Percentiles rank a stretch among this genome's conserved stretches.
Conservation (phyloP, 139 green algal species). For the Coelastrella sp. region DNA sequence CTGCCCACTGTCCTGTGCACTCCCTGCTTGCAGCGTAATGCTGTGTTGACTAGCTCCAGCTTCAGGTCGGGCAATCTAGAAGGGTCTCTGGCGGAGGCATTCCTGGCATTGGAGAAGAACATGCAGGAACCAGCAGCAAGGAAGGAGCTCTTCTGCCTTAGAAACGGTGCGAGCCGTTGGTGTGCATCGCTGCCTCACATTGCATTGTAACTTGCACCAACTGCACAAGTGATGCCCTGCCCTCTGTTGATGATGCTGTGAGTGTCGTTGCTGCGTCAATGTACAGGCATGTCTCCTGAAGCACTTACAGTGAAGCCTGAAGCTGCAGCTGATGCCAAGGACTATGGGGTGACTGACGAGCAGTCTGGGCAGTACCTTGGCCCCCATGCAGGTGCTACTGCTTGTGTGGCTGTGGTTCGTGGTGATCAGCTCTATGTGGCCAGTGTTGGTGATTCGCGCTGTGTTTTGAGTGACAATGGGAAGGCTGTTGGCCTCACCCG, state of each 20-base stretch:
- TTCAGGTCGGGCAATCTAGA: conserved; percentile 7
- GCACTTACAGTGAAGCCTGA: neutral
- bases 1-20: too few relatives aligned
- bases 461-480: conserved; percentile 32
- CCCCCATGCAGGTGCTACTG: conserved; percentile 21
- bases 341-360: neutral
- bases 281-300: neutral
- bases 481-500: conserved; percentile 29
- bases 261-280: neutral
- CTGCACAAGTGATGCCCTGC: neutral
- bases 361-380: conserved; percentile 3
- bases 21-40: neutral
- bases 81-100: conserved; percentile 22
- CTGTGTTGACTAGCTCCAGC: neutral
- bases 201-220: neutral
- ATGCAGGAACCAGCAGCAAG: conserved; percentile 20
- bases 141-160: conserved; percentile 37
- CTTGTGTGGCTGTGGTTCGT: conserved; percentile 12
- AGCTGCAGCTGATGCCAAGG: neutral
- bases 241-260: neutral
- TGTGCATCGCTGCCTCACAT: neutral
- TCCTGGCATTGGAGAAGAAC: conserved; percentile 16
- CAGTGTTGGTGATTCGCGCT: conserved; percentile 11
- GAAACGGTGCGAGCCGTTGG: neutral
- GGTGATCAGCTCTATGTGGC: conserved; percentile 10